Base-by-base conservation (phyloP, 345 rosid species). In the Nephelium lappaceum region DNA sequence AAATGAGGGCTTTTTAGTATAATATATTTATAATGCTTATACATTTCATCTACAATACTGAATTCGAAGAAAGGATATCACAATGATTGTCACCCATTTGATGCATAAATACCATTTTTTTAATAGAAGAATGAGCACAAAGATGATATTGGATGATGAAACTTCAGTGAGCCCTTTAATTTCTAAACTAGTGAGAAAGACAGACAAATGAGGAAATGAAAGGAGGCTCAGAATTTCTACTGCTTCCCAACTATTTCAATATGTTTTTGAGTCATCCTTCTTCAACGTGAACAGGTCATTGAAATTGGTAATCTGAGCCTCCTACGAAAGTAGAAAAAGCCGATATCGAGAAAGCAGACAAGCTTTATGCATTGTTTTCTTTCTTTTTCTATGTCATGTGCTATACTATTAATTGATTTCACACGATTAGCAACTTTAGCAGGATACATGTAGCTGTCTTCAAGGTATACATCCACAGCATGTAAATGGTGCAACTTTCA, bases 61-160 rank as follows among this genome's bases (percentile, higher is more conserved):
- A n/a, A n/a, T n/a, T n/a, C n/a, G n/a, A n/a, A n/a, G n/a, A n/a
- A n/a, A n/a, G n/a, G n/a, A n/a, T n/a, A n/a, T n/a, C n/a, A n/a
- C n/a, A 41, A 9, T 42, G 11, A 11, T 45, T 39, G 51, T 68
- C 18, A 1, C 71, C 4, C 42, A 21, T 41, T 19, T 18, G 53
- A 41, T 68, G 51, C 31, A 0, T n/a, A 24, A 4, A 5, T 21
- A 68, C 24, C 3, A 0, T 8, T 31, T 11, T 68, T 21, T 11
- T 21, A 8, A 11, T n/a, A 39, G 51, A 10, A 31, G 71, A 19
- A 19, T 68, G 31, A n/a, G 53, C 53, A 42, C 27, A 41, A 68
- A 68, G 71, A 42, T 68, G 71, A 39, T 68, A 68, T 68, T 10
- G 9, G 7, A 47, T 68, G 25, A 11, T 68, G 25, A 67, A 68